A percentile compares a stretch with the other conserved stretches of the same genome.
These are phyloP conservation scores for Brasenia schreberi DNA, from an alignment of 164 flowering plant species.

Conservation along the genomic window DNA sequence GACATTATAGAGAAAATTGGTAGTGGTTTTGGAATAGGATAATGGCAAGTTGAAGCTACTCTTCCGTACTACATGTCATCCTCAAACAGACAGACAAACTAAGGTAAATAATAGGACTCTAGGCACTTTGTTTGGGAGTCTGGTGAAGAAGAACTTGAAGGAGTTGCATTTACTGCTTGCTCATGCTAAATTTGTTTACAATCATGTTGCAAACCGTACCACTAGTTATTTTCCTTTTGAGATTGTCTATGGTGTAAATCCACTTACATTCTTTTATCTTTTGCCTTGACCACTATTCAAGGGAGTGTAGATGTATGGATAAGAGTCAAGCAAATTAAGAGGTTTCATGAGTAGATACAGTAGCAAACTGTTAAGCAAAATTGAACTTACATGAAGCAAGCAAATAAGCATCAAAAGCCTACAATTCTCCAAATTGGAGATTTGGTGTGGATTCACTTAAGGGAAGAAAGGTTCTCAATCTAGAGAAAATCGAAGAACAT, in stretches of 20 bases:
- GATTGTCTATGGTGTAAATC: conserved; percentile 9
- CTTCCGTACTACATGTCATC: conserved; percentile 5
- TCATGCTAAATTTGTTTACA: conserved; percentile 6
- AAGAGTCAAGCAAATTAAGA: conserved; percentile 3
- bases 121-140: background rate
- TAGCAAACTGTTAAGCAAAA: conserved; percentile 7
- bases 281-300: conserved; percentile 3
- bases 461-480: conserved; percentile 3
- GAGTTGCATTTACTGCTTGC: background rate
- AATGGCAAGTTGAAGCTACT: conserved; percentile 1
- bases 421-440: conserved; percentile 4
- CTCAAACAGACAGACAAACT: conserved; percentile 6
- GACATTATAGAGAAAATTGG: conserved; percentile 1
- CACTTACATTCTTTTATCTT: conserved; percentile 5
- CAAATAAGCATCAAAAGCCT: conserved; percentile 3
- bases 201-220: conserved; percentile 3
- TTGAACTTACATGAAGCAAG: conserved; percentile 5
- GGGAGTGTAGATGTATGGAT: conserved; percentile 2
- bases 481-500: conserved; percentile 4
- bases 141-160: background rate
- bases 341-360: conserved; percentile 2
- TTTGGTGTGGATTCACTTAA: conserved; percentile 4
- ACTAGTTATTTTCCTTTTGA: conserved; percentile 5
- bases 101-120: conserved; percentile 5
- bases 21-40: too few relatives aligned